Evolutionary conservation across 1,284 basidiomycete species (phyloP).

Genomic region (Megacollybia platyphylla): DNA sequence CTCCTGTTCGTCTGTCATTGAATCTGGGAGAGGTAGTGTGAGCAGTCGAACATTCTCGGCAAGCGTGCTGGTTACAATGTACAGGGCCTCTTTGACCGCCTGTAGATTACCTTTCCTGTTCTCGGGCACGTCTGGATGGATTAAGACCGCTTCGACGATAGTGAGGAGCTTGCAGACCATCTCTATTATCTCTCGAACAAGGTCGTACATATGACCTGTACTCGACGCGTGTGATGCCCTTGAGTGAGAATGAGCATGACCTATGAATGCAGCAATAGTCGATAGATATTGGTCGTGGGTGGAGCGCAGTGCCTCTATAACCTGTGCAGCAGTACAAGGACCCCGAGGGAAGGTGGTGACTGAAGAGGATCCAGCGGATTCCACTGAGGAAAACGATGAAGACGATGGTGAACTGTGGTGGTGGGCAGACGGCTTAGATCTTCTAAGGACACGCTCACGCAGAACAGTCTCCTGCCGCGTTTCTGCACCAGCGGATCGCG

Average conservation of each 20-base stretch:
- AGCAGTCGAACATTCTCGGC: constrained; percentile 80
- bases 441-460: constrained; percentile 11
- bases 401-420: constrained; percentile 60
- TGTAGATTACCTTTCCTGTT: constrained; percentile 48
- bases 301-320: constrained; percentile 56
- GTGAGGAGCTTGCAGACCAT: constrained; percentile 83
- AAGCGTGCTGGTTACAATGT: constrained; percentile 75
- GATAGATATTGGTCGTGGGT: constrained; percentile 88
- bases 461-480: constrained; percentile 1
- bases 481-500: background rate
- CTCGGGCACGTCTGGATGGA: constrained; percentile 47
- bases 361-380: constrained; percentile 25
- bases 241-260: constrained; percentile 89
- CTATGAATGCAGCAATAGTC: constrained; percentile 93
- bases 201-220: constrained; percentile 88
- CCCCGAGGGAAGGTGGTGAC: constrained; percentile 56
- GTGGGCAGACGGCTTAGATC: constrained; percentile 28
- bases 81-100: constrained; percentile 71
- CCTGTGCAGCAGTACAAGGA: constrained; percentile 49
- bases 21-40: constrained; percentile 34
- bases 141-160: constrained; percentile 84
- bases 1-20: constrained; percentile 67
- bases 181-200: constrained; percentile 88
- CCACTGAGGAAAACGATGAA: constrained; percentile 46
- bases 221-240: constrained; percentile 81